Evolutionary conservation across 306 rosid species (phyloP).

Genomic region (Amphicarpaea edgeworthii): DNA sequence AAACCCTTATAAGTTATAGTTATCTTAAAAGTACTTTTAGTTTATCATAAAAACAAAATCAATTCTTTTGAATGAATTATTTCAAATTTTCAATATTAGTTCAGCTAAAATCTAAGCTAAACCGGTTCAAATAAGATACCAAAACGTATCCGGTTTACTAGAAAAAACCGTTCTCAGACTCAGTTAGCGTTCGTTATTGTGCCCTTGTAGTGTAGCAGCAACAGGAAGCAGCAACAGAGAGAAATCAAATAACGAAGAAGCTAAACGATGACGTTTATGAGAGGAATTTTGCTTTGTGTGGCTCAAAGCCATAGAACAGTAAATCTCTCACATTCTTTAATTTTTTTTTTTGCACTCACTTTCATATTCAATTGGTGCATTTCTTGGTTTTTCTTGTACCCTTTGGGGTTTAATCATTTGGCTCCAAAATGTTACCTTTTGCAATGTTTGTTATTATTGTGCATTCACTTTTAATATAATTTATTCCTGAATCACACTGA

Average conservation of each 20-base stretch:
- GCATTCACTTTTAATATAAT: background rate
- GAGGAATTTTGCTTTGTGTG: conserved; percentile 81
- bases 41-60: no score
- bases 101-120: no score
- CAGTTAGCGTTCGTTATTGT: no score
- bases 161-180: no score
- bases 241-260: conserved; percentile 7
- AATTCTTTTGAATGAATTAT: no score
- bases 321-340: conserved; percentile 19
- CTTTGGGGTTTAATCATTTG: conserved; percentile 19
- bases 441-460: background rate
- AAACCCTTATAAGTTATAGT: no score
- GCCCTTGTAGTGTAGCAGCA: background rate
- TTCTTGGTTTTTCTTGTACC: background rate
- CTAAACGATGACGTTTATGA: conserved; percentile 73
- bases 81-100: no score
- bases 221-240: background rate
- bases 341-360: background rate
- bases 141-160: no score
- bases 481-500: background rate
- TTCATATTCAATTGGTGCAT: background rate
- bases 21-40: no score
- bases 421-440: background rate
- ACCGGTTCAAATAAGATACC: no score
- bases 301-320: conserved; percentile 97